Evolutionary conservation across 2,329 filamentous ascomycete genomes (phyloP), one percentile per base, ranked within the genome.

Genomic region (Colletotrichum simmondsii): DNA sequence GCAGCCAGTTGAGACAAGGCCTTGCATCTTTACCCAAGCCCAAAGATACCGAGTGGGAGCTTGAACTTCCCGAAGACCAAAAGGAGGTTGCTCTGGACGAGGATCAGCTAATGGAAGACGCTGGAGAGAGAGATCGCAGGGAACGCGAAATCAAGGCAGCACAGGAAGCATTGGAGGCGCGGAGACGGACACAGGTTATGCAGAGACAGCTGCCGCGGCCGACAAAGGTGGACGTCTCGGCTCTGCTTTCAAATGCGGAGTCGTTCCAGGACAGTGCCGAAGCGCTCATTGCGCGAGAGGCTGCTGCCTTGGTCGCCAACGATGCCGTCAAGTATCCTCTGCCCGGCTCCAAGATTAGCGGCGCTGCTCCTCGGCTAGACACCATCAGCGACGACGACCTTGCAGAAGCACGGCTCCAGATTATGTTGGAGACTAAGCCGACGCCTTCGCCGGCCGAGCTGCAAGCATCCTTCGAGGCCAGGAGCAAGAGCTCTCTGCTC

Each of bases 1-100:
- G 92, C 56, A 89, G 90, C 73, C 90, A 92, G 75, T 85, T 99
- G 7, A 91, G 91, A 72, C 88, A 90, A 63, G 90, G 93, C 54
- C 89, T 99, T n/a, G 90, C 94, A 5, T 91, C 94, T 26, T 87
- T 99, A 19, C 97, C 97, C 1, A 97, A 94, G 79, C 97, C 97
- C 0, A 98, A 97, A 79, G 95, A 98, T 79, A 93, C 91, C 0
- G 95, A 98, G 76, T 98, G 94, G 93, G 97, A 98, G 77, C 90
- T 98, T 58, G 96, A 98, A 80, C 85, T 97, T 42, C 96, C 96
- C 0, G 95, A 97, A 53, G 95, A 98, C 75, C 88, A 93, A 75
- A 86, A 89, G 74, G 94, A 97, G 76, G 78, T 84, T 3, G 82
- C 74, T 30, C 77, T 79, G n/a, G 77, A 80, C 2, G 83, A 83